phyloP scores from a whole-genome alignment of 768 basidiomycete genomes.

The Amanita phalloides region DNA sequence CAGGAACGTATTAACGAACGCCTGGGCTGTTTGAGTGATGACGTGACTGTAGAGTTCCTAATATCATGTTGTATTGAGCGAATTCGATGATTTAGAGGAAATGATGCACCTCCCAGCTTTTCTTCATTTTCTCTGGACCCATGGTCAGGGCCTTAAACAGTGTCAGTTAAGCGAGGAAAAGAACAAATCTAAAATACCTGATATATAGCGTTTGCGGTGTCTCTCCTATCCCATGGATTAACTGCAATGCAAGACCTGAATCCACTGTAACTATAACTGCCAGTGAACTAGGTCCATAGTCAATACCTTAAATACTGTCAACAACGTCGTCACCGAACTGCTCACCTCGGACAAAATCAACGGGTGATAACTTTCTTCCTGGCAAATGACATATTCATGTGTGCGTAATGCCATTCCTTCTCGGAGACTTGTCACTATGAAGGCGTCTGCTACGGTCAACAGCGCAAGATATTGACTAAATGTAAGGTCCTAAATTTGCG shows the following conservation, averaged over 20 bases:
- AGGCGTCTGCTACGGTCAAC: conserved; percentile 74
- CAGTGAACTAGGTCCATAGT: conserved; percentile 51
- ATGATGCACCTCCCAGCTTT: conserved; percentile 60
- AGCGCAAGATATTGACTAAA: conserved; percentile 82
- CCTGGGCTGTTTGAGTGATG: conserved; percentile 76
- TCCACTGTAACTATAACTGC: conserved; percentile 77
- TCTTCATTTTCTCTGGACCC: conserved; percentile 58
- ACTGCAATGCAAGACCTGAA: conserved; percentile 81
- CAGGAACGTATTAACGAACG: conserved; percentile 74
- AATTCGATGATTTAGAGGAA: background rate
- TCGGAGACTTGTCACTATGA: conserved; percentile 72
- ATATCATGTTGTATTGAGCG: background rate
- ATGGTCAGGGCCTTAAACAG: conserved; percentile 54
- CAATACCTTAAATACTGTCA: background rate
- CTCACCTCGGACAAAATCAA: conserved; percentile 72
- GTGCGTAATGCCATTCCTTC: conserved; percentile 84
- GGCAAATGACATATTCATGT: conserved; percentile 82
- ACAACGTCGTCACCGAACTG: background rate
- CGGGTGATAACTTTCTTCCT: conserved; percentile 56
- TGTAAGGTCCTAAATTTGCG: conserved; percentile 41
- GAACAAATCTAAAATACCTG: conserved; percentile 17
- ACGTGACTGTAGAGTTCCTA: conserved; percentile 79
- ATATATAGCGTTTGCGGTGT: conserved; percentile 74
- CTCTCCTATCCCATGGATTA: conserved; percentile 79
- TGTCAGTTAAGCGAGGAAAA: conserved; percentile 5